Base-by-base conservation (phyloP, 306 rosid genomes). In the Rosa multiflora region DNA sequence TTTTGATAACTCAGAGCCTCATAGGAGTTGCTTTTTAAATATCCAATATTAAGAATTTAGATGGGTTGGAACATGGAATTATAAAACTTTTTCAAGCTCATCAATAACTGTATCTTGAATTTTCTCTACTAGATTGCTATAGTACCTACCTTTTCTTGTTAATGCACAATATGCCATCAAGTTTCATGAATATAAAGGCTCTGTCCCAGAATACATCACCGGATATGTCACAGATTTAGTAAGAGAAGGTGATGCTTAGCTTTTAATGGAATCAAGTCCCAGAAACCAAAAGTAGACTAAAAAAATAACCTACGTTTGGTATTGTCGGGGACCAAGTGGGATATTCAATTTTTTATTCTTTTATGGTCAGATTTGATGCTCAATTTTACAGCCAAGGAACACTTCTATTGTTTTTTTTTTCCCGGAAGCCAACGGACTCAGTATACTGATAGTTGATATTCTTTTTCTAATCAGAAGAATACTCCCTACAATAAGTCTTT, bases 31-130 rank as follows among this genome's bases (percentile, higher is more conserved):
- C 2, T 58, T 51, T 52, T 68, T 12, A 46, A 14, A 67, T 35
- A 63, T 63, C 47, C 71, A 51, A 39, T 70, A 4, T 69, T 47
- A 59, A 61, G 66, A 67, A 81, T 55, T 78, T 42, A 5, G 11
- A 49, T 56, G 61, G 59, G 4, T 10, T 48, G 43, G 66, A 44
- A 69, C 42, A 5, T 68, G 61, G 63, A 43, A 75, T 32, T 53
- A 13, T 43, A 12, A 63, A 42, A n/a, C 35, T 32, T 74, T 42
- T 63, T 73, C 59, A 49, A 9, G 17, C 26, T 43, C 20, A 48
- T 72, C 26, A 5, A 29, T 49, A 0, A 13, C 23, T 8, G 3
- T 71, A 42, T 51, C 42, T 72, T 77, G 32, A 26, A 52, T 55
- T 72, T 21, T 13, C 73, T 11, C 29, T 47, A 37, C 32, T 20